Conservation (phyloP, 1,284 basidiomycete genomes). For the Waitea zeae region DNA sequence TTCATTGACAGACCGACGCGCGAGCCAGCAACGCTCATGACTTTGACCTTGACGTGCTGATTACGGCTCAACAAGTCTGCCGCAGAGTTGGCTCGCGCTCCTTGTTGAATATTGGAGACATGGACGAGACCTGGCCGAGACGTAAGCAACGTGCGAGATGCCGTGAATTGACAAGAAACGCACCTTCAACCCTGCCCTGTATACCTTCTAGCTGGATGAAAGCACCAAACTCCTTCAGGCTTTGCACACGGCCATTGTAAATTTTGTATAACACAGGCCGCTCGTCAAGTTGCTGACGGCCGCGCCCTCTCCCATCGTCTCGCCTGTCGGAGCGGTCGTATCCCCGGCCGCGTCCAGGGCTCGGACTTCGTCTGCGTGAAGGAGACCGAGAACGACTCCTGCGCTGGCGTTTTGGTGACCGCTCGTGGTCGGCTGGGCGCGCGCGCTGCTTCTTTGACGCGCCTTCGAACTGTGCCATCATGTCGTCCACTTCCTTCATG, state of each 20-base stretch:
- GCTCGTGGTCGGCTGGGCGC: slow-evolving; percentile 27
- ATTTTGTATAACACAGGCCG: slow-evolving; percentile 88
- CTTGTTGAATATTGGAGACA: slow-evolving; percentile 79
- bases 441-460: slow-evolving; percentile 41
- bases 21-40: slow-evolving; percentile 79
- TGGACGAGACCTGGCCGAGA: slow-evolving; percentile 77
- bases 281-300: slow-evolving; percentile 46
- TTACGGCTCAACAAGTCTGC: slow-evolving; percentile 74
- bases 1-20: slow-evolving; percentile 89
- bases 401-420: slow-evolving; percentile 39
- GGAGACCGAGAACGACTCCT: slow-evolving; percentile 22
- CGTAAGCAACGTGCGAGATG: slow-evolving; percentile 1
- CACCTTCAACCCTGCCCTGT: slow-evolving; percentile 75
- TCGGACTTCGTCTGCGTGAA: slow-evolving; percentile 31
- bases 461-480: slow-evolving; percentile 65
- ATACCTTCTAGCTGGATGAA: slow-evolving; percentile 87
- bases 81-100: slow-evolving; percentile 73
- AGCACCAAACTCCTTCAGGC: slow-evolving; percentile 89
- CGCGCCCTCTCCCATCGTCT: slow-evolving; percentile 22
- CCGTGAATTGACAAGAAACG: slow-evolving; percentile 12
- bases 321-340: too few species aligned
- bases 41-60: slow-evolving; percentile 86
- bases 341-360: slow-evolving; percentile 33
- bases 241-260: slow-evolving; percentile 76
- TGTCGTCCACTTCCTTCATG: slow-evolving; percentile 70